These are phyloP conservation scores for Chrysochromulina tobinii DNA, from an alignment of 78 protist species.

Conservation along the genomic window DNA sequence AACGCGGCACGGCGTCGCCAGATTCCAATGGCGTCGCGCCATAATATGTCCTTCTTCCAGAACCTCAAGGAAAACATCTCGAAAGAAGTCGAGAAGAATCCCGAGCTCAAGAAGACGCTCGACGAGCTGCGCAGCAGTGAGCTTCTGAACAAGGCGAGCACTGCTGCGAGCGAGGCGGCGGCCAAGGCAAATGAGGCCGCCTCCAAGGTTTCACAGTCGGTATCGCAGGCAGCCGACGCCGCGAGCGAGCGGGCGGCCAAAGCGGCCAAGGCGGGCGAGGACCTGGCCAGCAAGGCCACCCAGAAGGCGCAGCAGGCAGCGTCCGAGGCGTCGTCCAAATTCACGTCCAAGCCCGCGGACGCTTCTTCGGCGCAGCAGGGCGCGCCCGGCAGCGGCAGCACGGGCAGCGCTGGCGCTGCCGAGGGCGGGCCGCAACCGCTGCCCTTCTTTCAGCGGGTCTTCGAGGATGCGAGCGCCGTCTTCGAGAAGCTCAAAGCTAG, in stretches of 20 bases:
- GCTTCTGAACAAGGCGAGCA: background rate
- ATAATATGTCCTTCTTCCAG: background rate
- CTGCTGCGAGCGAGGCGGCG: background rate
- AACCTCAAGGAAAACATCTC: background rate
- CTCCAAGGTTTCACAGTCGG: background rate
- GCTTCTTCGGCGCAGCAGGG: no score
- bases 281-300: background rate
- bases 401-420: background rate
- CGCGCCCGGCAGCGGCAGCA: background rate
- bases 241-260: background rate
- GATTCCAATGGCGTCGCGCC: no score
- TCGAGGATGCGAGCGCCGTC: background rate
- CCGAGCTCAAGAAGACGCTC: background rate
- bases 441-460: background rate
- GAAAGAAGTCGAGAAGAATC: background rate
- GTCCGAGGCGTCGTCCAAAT: background rate
- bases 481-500: background rate
- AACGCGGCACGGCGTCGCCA: no score
- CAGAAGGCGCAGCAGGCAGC: background rate
- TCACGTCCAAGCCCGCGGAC: background rate
- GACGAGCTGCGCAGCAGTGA: background rate
- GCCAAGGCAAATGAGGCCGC: background rate
- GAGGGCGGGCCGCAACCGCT: background rate
- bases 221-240: background rate
- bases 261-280: background rate